phyloP scores from a whole-genome alignment of 495 filamentous ascomycete species.

The Aspergillus incahuasiensis region DNA sequence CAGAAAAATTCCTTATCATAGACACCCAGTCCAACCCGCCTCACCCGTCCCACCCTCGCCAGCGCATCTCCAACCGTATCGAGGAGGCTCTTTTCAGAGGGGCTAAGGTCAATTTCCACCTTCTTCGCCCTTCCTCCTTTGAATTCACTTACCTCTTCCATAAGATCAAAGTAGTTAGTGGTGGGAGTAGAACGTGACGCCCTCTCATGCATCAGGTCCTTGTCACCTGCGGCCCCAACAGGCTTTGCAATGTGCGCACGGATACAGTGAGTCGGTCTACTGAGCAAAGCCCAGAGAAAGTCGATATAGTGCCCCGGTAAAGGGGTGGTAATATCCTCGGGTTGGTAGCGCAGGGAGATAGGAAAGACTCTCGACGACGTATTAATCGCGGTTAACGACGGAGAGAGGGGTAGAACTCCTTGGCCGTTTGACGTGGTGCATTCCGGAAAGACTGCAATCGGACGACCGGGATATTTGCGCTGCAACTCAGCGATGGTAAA shows the following conservation, averaged over 20 bases:
- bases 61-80: constrained; percentile 79
- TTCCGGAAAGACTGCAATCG: constrained; percentile 12
- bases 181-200: constrained; percentile 32
- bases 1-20: constrained; percentile 81
- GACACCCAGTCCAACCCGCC: constrained; percentile 78
- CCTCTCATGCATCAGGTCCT: constrained; percentile 8
- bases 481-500: constrained; percentile 59
- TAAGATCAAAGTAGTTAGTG: constrained; percentile 47
- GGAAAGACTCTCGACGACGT: constrained; percentile 73
- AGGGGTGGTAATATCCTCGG: constrained; percentile 85
- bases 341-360: constrained; percentile 80
- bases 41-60: constrained; percentile 85
- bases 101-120: constrained; percentile 26
- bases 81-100: constrained; percentile 57
- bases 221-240: constrained; percentile 45
- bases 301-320: constrained; percentile 61
- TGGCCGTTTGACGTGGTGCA: constrained; percentile 46
- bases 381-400: constrained; percentile 61
- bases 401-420: constrained; percentile 80
- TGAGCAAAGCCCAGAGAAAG: constrained; percentile 84
- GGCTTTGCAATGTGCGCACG: constrained; percentile 81
- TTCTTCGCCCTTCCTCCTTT: constrained; percentile 28
- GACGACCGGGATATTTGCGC: constrained; percentile 54
- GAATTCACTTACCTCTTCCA: constrained; percentile 34
- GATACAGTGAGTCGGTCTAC: constrained; percentile 80